Percentiles rank a stretch among this genome's conserved stretches.
Evolutionary conservation across 2,329 filamentous ascomycete genomes (phyloP).

Genomic region (Aspergillus sp.): DNA sequence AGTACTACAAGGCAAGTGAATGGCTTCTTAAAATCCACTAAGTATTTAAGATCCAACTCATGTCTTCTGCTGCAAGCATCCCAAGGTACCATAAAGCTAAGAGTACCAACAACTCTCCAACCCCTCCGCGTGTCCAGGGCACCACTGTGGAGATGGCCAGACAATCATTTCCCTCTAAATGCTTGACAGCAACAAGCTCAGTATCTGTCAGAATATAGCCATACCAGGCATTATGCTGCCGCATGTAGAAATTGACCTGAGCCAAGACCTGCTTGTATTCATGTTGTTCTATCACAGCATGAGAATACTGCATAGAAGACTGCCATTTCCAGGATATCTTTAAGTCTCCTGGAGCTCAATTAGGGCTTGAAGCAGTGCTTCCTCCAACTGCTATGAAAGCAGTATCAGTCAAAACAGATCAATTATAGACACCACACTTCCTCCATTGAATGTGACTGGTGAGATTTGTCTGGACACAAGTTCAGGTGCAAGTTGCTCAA

Average conservation of each 20-base stretch:
- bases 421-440: constrained; percentile 3
- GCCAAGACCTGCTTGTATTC: constrained; percentile 7
- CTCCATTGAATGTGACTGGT: constrained; percentile 4
- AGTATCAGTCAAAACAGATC: constrained; percentile 8
- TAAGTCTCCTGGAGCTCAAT: constrained; percentile 9
- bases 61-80: constrained; percentile 12
- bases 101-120: constrained; percentile 7
- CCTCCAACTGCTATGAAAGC: constrained; percentile 6
- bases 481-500: constrained; percentile 4
- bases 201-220: constrained; percentile 8
- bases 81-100: constrained; percentile 16
- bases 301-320: constrained; percentile 2
- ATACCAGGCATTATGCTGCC: constrained; percentile 7
- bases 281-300: constrained; percentile 1
- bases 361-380: constrained; percentile 1
- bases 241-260: constrained; percentile 11
- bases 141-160: constrained; percentile 9
- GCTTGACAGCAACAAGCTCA: constrained; percentile 13
- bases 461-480: constrained; percentile 1
- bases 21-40: too few species aligned
- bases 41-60: too few species aligned
- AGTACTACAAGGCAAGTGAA: too few species aligned
- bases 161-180: constrained; percentile 9
- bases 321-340: constrained; percentile 12
- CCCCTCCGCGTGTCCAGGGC: constrained; percentile 3